Conservation (phyloP, 352 stramenopile genomes). For the Phytopythium sindhum region DNA sequence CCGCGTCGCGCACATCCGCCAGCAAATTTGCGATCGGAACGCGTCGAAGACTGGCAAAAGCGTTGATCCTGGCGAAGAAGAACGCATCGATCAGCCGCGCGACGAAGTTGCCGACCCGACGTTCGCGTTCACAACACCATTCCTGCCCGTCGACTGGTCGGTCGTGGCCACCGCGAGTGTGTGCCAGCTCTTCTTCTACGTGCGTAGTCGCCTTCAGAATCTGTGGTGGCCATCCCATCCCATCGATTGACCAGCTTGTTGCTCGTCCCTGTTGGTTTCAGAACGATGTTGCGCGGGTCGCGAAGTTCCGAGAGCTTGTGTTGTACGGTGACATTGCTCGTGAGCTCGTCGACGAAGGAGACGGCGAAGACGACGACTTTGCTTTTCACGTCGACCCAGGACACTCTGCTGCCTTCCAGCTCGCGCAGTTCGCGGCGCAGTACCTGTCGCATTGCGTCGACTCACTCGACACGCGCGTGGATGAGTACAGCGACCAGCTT, state of each 20-base stretch:
- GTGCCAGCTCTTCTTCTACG: slow-evolving; percentile 61
- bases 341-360: slow-evolving; percentile 42
- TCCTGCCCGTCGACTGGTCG: slow-evolving; percentile 53
- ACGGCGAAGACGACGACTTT: slow-evolving; percentile 12
- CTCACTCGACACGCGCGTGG: slow-evolving; percentile 26
- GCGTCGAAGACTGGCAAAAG: background rate
- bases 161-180: slow-evolving; percentile 49
- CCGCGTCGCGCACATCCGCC: slow-evolving; percentile 20
- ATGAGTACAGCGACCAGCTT: slow-evolving; percentile 41
- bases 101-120: slow-evolving; percentile 36
- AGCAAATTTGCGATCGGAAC: slow-evolving; percentile 11
- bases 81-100: background rate
- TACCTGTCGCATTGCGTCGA: slow-evolving; percentile 66
- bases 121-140: slow-evolving; percentile 55
- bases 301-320: slow-evolving; percentile 46
- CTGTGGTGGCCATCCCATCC: background rate
- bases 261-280: slow-evolving; percentile 9
- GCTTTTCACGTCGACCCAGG: slow-evolving; percentile 44
- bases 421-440: slow-evolving; percentile 60
- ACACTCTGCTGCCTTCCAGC: slow-evolving; percentile 44
- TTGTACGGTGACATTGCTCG: slow-evolving; percentile 46
- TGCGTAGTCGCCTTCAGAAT: slow-evolving; percentile 9
- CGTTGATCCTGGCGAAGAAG: background rate
- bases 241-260: background rate
- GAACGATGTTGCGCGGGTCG: slow-evolving; percentile 52